phyloP scores from a whole-genome alignment of 2,329 filamentous ascomycete genomes.

The Alternaria sp. region DNA sequence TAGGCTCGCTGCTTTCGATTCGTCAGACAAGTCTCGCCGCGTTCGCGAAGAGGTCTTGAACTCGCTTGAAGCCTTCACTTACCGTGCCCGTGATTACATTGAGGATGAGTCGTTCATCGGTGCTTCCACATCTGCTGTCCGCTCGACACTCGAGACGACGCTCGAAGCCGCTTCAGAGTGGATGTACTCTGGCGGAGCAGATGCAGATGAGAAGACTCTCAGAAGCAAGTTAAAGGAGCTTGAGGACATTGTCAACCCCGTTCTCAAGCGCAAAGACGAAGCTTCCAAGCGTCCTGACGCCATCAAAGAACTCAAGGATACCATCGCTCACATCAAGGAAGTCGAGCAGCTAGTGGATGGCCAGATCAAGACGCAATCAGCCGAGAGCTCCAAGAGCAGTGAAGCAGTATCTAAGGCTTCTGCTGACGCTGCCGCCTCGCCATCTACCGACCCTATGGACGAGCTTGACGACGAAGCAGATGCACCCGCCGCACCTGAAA shows the following conservation, averaged over 20 bases:
- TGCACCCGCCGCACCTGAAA: constrained; percentile 37
- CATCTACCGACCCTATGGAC: constrained; percentile 64
- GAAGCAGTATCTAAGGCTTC: constrained; percentile 55
- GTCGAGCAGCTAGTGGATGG: constrained; percentile 75
- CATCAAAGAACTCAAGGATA: constrained; percentile 71
- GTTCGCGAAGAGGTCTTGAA: constrained; percentile 88
- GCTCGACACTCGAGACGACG: constrained; percentile 72
- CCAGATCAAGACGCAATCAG: constrained; percentile 75
- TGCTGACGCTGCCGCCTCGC: constrained; percentile 54
- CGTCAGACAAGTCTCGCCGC: constrained; percentile 80
- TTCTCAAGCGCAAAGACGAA: constrained; percentile 79
- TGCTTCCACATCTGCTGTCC: constrained; percentile 74
- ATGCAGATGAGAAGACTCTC: constrained; percentile 78
- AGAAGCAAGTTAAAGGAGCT: constrained; percentile 79
- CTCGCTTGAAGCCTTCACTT: constrained; percentile 92
- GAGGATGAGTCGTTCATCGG: constrained; percentile 78
- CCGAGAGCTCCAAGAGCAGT: constrained; percentile 55
- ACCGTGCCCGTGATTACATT: constrained; percentile 84
- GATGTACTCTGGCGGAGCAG: constrained; percentile 85
- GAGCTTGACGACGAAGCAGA: constrained; percentile 85
- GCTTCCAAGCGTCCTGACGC: constrained; percentile 74
- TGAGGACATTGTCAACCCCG: constrained; percentile 78
- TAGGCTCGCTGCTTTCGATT: constrained; percentile 83
- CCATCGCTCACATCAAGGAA: constrained; percentile 75
- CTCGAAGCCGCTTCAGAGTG: constrained; percentile 80